phyloP scores from a whole-genome alignment of 2,329 filamentous ascomycete species.

The Pleoardoris graminearum region DNA sequence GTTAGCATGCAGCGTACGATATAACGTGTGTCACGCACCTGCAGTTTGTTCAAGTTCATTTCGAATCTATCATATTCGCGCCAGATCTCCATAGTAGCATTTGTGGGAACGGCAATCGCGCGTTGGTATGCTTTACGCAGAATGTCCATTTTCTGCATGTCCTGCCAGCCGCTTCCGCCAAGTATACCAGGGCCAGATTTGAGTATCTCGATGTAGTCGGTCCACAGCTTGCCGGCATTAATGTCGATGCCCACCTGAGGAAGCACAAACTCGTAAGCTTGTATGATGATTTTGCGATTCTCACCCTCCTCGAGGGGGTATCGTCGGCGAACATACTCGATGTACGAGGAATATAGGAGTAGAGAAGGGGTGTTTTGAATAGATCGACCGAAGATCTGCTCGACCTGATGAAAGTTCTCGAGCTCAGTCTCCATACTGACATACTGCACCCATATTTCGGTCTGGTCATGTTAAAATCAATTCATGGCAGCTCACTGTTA shows the following conservation, averaged over 20 bases:
- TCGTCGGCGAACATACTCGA: conserved; percentile 90
- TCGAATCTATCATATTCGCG: conserved; percentile 98
- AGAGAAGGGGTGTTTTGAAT: conserved; percentile 81
- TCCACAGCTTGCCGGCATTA: conserved; percentile 87
- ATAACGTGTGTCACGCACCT: conserved; percentile 58
- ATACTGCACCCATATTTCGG: conserved; percentile 87
- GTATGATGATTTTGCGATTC: conserved; percentile 76
- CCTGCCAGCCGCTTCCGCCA: conserved; percentile 89
- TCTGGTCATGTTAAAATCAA: conserved; percentile 64
- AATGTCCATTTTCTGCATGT: conserved; percentile 96
- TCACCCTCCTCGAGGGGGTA: conserved; percentile 79
- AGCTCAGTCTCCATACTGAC: conserved; percentile 86
- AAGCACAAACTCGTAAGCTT: conserved; percentile 91
- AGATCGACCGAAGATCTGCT: conserved; percentile 80
- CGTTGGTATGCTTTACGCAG: conserved; percentile 90
- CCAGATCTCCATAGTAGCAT: conserved; percentile 83
- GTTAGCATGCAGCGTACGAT: conserved; percentile 19
- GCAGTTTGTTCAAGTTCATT: conserved; percentile 88
- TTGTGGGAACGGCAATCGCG: conserved; percentile 84
- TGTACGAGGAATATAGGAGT: conserved; percentile 86
- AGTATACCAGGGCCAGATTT: conserved; percentile 83
- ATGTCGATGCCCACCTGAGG: conserved; percentile 88
- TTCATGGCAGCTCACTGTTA: conserved; percentile 8
- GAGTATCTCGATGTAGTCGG: conserved; percentile 92
- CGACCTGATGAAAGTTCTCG: conserved; percentile 78